These are phyloP conservation scores for Xylariaceae sp. DNA, from an alignment of 2,329 filamentous ascomycete species.

Conservation along the genomic window DNA sequence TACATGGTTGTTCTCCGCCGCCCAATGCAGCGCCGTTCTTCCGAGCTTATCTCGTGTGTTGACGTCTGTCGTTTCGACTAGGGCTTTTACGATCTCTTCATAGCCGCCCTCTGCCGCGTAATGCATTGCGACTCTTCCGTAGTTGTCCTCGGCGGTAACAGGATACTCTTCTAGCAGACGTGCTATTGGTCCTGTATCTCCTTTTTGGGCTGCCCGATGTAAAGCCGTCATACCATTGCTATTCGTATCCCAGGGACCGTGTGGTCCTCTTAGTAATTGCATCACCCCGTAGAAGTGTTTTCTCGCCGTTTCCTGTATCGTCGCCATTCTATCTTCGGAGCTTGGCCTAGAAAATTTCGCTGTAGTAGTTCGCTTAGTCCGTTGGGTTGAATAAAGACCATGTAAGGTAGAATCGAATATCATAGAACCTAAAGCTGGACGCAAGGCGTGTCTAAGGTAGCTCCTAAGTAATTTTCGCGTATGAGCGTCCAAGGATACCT, in stretches of 20 bases:
- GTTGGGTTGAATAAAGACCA: too few species aligned
- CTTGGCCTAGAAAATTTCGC: too few species aligned
- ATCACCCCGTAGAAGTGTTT: background rate
- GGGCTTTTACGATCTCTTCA: background rate
- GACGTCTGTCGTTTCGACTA: background rate
- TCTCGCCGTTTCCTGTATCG: background rate
- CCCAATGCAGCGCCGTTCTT: constrained; percentile 13
- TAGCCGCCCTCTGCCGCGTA: constrained; percentile 7
- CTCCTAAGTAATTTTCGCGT: too few species aligned
- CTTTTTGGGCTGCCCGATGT: constrained; percentile 4
- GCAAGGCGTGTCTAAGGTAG: too few species aligned
- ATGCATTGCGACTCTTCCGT: constrained; percentile 10
- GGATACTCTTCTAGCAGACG: background rate
- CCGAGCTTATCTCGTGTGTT: background rate
- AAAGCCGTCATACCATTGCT: background rate
- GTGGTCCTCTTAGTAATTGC: background rate
- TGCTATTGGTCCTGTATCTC: background rate
- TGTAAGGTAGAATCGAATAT: too few species aligned
- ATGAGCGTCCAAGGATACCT: too few species aligned
- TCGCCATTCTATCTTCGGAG: background rate
- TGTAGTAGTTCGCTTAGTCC: too few species aligned
- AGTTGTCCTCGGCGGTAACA: constrained; percentile 1
- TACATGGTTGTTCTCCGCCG: background rate
- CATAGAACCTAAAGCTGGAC: too few species aligned
- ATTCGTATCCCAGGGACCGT: background rate